Evolutionary conservation across 768 basidiomycete genomes (phyloP).

Genomic region (Tylopilus sp.): DNA sequence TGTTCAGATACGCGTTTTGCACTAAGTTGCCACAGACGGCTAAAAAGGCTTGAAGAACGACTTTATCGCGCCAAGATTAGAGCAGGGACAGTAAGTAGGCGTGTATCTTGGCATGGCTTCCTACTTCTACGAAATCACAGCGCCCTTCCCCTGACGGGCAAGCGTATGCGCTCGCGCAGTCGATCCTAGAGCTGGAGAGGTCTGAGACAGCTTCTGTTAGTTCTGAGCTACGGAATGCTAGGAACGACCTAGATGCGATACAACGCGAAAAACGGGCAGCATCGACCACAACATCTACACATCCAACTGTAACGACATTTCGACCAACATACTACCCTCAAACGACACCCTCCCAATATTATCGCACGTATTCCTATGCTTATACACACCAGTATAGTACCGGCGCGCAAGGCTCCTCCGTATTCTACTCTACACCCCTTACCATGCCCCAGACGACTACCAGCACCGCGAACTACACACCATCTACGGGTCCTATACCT

Average conservation of each 20-base stretch:
- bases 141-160: conserved; percentile 60
- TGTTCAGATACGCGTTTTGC: conserved; percentile 66
- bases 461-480: conserved; percentile 26
- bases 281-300: conserved; percentile 27
- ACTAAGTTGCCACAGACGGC: conserved; percentile 59
- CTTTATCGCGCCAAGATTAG: conserved; percentile 53
- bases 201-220: conserved; percentile 54
- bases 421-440: conserved; percentile 28
- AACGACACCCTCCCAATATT: conserved; percentile 50
- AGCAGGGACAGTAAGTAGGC: conserved; percentile 51
- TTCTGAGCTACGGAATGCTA: conserved; percentile 58
- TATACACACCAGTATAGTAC: conserved; percentile 56
- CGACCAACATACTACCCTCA: conserved; percentile 38
- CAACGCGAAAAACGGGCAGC: conserved; percentile 66
- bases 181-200: conserved; percentile 63
- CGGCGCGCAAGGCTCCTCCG: conserved; percentile 20
- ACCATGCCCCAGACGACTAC: conserved; percentile 37
- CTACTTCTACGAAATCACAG: conserved; percentile 35
- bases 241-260: conserved; percentile 62
- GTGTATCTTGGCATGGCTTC: background rate
- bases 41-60: conserved; percentile 51
- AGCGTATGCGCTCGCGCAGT: conserved; percentile 59
- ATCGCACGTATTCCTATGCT: conserved; percentile 61
- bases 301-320: conserved; percentile 33
- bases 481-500: conserved; percentile 42